phyloP scores from a whole-genome alignment of 306 rosid species.

The Prunus davidiana region DNA sequence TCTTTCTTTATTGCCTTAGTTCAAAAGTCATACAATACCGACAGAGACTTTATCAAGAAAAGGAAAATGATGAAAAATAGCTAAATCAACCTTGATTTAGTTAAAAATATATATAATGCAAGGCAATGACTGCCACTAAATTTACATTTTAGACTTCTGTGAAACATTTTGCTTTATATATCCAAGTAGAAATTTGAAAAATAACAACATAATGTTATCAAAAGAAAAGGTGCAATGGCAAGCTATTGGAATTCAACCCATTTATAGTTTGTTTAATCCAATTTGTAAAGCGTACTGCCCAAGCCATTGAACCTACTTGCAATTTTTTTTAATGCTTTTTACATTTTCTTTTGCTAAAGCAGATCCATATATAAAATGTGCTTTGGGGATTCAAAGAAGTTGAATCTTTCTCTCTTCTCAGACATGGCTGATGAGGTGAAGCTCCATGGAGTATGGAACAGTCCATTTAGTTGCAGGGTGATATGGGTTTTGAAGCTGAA shows the following conservation, averaged over 20 bases:
- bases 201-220: too few species aligned
- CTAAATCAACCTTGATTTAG: too few species aligned
- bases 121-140: too few species aligned
- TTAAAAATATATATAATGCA: too few species aligned
- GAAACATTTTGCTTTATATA: too few species aligned
- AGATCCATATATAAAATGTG: background rate
- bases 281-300: background rate
- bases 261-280: background rate
- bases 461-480: constrained; percentile 46
- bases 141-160: too few species aligned
- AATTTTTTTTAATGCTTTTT: background rate
- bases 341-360: too few species aligned
- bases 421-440: constrained; percentile 36
- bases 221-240: background rate
- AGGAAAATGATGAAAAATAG: too few species aligned
- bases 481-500: constrained; percentile 48
- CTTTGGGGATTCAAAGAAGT: background rate
- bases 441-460: constrained; percentile 46
- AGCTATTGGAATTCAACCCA: background rate
- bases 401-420: background rate
- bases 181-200: too few species aligned
- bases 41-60: too few species aligned
- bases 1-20: too few species aligned
- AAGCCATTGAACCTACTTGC: background rate
- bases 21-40: too few species aligned